These are phyloP conservation scores for Venturia asperata DNA, from an alignment of 2,329 filamentous ascomycete genomes.

Conservation along the genomic window DNA sequence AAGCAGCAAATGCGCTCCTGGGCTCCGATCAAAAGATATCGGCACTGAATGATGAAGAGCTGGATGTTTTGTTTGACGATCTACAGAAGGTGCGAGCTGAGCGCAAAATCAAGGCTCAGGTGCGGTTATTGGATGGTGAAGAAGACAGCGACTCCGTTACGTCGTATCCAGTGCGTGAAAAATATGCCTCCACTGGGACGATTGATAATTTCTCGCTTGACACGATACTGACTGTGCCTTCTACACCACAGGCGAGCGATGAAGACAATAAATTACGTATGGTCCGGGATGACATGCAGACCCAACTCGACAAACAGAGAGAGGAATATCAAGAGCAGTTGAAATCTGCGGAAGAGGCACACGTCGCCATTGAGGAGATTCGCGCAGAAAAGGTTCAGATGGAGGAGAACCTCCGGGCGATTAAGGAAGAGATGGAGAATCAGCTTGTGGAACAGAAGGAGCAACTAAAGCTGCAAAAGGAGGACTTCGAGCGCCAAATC, in stretches of 20 bases:
- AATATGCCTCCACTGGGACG: constrained; percentile 91
- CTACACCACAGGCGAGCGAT: constrained; percentile 74
- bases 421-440: constrained; percentile 84
- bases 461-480: constrained; percentile 64
- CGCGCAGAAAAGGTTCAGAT: constrained; percentile 75
- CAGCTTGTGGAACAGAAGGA: constrained; percentile 78
- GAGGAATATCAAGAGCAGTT: constrained; percentile 74
- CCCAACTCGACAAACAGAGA: constrained; percentile 73
- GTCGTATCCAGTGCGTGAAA: constrained; percentile 83
- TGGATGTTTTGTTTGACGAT: constrained; percentile 89
- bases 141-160: constrained; percentile 86
- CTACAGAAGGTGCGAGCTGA: constrained; percentile 83
- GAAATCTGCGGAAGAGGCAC: constrained; percentile 64
- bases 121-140: constrained; percentile 50
- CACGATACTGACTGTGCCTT: constrained; percentile 88
- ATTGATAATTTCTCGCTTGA: constrained; percentile 95
- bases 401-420: constrained; percentile 68
- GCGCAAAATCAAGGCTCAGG: constrained; percentile 60
- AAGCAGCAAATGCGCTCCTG: constrained; percentile 85
- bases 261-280: constrained; percentile 70
- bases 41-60: constrained; percentile 83
- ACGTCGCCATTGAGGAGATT: constrained; percentile 76
- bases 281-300: constrained; percentile 75
- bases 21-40: constrained; percentile 88
- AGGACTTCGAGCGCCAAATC: constrained; percentile 76